Percentiles rank a stretch among this genome's conserved stretches.
phyloP scores from a whole-genome alignment of 78 protist species.

The Monocercomonoides exilis region DNA sequence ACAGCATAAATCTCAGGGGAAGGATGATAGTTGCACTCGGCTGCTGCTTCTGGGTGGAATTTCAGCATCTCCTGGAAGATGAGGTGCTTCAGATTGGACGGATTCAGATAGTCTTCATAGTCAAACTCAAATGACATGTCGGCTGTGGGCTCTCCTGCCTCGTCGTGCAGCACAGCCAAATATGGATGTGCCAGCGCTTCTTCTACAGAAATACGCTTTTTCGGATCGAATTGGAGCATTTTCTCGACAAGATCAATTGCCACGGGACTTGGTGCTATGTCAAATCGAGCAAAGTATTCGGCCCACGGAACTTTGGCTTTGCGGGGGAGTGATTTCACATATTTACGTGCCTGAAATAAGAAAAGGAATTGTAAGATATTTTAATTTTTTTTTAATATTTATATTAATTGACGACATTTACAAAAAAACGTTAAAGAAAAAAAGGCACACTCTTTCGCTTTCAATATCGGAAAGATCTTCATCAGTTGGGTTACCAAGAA shows the following conservation, averaged over 20 bases:
- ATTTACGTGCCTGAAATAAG: neutral
- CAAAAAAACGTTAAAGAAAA: no score
- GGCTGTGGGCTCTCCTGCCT: neutral
- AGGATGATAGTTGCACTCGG: neutral
- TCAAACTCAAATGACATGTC: neutral
- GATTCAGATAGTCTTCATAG: neutral
- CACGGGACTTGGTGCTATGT: neutral
- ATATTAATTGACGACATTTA: no score
- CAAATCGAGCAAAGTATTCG: constrained; percentile 13
- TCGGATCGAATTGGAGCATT: constrained; percentile 79
- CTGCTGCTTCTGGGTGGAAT: constrained; percentile 15
- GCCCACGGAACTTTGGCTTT: neutral
- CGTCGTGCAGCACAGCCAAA: constrained; percentile 11
- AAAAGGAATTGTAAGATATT: no score
- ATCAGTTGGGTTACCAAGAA: constrained; percentile 66
- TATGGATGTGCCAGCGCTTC: constrained; percentile 42
- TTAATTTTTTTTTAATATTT: no score
- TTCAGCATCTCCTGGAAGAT: constrained; percentile 11
- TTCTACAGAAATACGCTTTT: constrained; percentile 54
- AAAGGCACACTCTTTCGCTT: neutral
- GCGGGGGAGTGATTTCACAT: constrained; percentile 1
- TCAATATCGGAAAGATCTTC: constrained; percentile 49
- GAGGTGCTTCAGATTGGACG: neutral
- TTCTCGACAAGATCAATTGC: constrained; percentile 69
- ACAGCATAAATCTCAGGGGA: neutral